Base-by-base conservation (phyloP, 495 filamentous ascomycete species). In the Sabuloglossum arenarium region DNA sequence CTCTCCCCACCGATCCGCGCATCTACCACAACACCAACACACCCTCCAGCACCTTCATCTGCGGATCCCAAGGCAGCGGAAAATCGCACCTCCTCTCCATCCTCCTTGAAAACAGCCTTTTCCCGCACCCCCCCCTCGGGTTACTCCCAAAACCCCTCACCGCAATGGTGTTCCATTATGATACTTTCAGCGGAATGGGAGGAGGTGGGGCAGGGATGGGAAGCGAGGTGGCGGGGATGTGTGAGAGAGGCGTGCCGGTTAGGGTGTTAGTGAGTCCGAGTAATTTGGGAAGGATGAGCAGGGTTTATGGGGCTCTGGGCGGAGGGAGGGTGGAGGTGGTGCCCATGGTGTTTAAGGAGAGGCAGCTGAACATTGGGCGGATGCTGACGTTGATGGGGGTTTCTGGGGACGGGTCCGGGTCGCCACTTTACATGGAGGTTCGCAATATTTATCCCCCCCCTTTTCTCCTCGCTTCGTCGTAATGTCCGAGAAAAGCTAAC, bases 351-450 rank as follows among this genome's bases (percentile, higher is more conserved):
- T 51, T 65, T 6, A 37, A 21, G 8, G 4, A 10, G 47, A 5
- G 37, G 59, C 21, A n/a, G n/a, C 39, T 65, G 14, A 62, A 60
- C 27, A 52, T 62, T 32, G 19, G 32, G 0, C 16, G 52, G 0
- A 62, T 65, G 57, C 55, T 65, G 24, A 52, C 43, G 19, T 28
- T 65, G 3, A 65, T 65, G 63, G 55, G 62, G 6, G 61, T 65
- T 12, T n/a, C n/a, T n/a, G 53, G 60, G 43, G 43, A 39, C 6
- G 29, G 37, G 21, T 32, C 45, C 0, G 49, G 27, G 6, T 6
- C 24, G 19, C 58, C 63, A 19, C 55, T 65, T 9, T 65, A 65
- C 39, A 63, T 65, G 51, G n/a, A n/a, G n/a, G n/a, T n/a, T n/a
- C n/a, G n/a, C n/a, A n/a, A n/a, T n/a, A n/a, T n/a, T n/a, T n/a